phyloP scores from a whole-genome alignment of 2,329 filamentous ascomycete species.

The Tolypocladium nubicola region DNA sequence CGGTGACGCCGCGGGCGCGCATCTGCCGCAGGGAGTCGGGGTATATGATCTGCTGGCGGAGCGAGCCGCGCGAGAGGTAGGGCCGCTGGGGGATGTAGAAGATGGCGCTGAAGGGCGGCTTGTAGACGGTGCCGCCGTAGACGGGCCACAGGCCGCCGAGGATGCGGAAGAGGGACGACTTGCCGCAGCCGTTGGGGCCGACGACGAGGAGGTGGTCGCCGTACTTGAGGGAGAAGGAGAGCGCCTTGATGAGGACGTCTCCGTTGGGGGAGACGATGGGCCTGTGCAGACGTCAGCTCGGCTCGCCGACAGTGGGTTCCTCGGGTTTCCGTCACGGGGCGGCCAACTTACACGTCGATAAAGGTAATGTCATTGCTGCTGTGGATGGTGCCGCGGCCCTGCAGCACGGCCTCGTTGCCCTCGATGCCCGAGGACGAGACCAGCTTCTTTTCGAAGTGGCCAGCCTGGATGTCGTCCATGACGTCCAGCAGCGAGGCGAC shows the following conservation, averaged over 20 bases:
- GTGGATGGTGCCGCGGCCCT: slow-evolving; percentile 68
- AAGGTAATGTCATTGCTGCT: slow-evolving; percentile 82
- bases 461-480: slow-evolving; percentile 84
- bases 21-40: slow-evolving; percentile 83
- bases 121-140: slow-evolving; percentile 86
- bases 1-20: slow-evolving; percentile 72
- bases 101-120: slow-evolving; percentile 84
- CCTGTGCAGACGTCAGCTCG: slow-evolving; percentile 19
- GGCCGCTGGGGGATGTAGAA: slow-evolving; percentile 97
- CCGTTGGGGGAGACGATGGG: slow-evolving; percentile 97
- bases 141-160: slow-evolving; percentile 95
- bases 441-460: slow-evolving; percentile 91
- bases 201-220: slow-evolving; percentile 91
- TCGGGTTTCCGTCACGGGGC: not conserved
- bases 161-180: slow-evolving; percentile 92
- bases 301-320: not conserved
- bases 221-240: slow-evolving; percentile 78
- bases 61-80: slow-evolving; percentile 79
- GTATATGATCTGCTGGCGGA: slow-evolving; percentile 97
- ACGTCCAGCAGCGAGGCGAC: slow-evolving; percentile 85
- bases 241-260: slow-evolving; percentile 74
- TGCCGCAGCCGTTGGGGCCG: slow-evolving; percentile 93
- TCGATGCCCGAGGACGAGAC: slow-evolving; percentile 79
- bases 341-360: slow-evolving; percentile 54
- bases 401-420: slow-evolving; percentile 72